Conservation (phyloP, 1,139 yeast genomes). For the Trichomonascaceae sp. region DNA sequence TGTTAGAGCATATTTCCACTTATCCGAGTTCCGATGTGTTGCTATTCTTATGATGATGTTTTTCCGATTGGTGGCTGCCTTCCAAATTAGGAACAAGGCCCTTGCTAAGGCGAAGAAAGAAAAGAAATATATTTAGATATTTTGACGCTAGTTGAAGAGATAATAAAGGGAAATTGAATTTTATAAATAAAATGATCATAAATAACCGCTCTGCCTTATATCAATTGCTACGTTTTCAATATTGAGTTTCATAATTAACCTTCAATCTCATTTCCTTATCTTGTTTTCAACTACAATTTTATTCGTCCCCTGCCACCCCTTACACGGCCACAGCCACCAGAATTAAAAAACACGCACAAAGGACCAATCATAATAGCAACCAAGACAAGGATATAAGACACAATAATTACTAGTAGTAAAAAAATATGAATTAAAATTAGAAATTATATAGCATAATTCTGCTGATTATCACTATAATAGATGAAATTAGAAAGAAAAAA, state of each 20-base stretch:
- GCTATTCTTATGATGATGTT: neutral
- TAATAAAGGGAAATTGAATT: no score
- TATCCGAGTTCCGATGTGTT: neutral
- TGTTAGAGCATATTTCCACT: neutral
- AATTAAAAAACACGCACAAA: neutral
- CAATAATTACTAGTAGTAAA: neutral
- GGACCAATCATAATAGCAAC: neutral
- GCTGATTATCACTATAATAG: neutral
- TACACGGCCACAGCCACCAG: neutral
- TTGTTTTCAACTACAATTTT: neutral
- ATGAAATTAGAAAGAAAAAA: neutral
- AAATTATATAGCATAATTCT: neutral
- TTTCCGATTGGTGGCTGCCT: neutral
- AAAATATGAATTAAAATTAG: neutral
- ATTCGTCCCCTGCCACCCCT: neutral
- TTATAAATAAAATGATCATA: no score
- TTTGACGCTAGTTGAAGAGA: neutral
- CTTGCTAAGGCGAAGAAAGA: neutral
- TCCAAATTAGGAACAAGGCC: neutral
- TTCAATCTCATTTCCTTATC: neutral
- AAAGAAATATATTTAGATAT: no score
- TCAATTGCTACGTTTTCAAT: no score
- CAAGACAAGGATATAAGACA: neutral
- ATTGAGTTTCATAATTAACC: neutral
- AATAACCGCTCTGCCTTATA: no score